Evolutionary conservation across 139 green algal species (phyloP), one percentile per base, ranked within the genome.

Genomic region (Edaphochlamys debaryana): DNA sequence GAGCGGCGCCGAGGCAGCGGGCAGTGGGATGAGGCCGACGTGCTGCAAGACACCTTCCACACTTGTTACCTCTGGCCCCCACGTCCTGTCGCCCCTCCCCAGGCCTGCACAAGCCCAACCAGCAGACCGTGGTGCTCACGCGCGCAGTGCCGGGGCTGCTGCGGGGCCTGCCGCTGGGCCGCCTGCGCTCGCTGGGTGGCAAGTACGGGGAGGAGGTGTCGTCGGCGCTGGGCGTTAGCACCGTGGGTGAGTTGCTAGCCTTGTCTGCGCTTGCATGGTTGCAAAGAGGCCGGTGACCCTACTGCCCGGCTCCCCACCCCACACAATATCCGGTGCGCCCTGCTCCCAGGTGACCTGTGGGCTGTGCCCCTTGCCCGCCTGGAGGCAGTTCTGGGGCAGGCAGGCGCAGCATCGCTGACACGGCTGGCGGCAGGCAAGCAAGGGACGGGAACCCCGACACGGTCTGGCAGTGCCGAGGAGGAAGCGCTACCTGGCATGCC

Each of bases 71-170:
- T n/a, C n/a, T n/a, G n/a, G n/a, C n/a, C n/a, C n/a, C n/a, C n/a
- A n/a, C n/a, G n/a, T n/a, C 45, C 69, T 42, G 27, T 48, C 32
- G 9, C 30, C 78, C 45, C 36, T 22, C 29, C 40, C 38, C 88
- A 72, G 94, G 89, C 48, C 82, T 98, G 87, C 90, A 98, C 90
- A 98, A 98, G 87, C 95, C 95, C 19, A 74, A 75, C 1, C 92
- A 96, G 85, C 92, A 97, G 87, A 98, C 95, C 27, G 56, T 98
- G 41, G 89, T 98, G 22, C 88, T 92, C 9, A 68, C 82, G 8
- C 68, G 67, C 5, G 88, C 87, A 30, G 90, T 98, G 8, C 76
- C 87, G 0, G 79, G 19, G 0, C 89, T 98, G 79, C 86, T 98
- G 62, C 41, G 50, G 1, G 71, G 87, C 6, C 90, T 97, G 70